Evolutionary conservation across 345 rosid genomes (phyloP), one percentile per base, ranked within the genome.

Genomic region (Eucalyptus curtisii): DNA sequence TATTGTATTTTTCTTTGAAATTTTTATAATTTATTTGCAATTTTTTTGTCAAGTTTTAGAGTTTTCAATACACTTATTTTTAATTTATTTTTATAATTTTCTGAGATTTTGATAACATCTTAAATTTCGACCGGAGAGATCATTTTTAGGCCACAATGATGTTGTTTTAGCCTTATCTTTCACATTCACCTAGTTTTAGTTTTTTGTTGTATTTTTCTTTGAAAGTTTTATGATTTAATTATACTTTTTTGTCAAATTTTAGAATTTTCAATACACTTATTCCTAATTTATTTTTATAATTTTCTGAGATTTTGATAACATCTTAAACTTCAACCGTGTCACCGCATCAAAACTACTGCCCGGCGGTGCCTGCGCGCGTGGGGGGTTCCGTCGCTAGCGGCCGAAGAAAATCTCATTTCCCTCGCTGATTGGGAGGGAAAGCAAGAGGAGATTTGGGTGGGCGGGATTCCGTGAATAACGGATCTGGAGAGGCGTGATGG

Each of bases 391-490:
- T 20, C 82, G 47, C 42, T 33, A 17, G 80, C 24, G 82, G 47
- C 47, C 82, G 47, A 76, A 76, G 16, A 37, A 37, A 20, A 20
- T 76, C 42, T 76, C 3, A 37, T 40, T 76, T 40, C 82, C 47
- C 27, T 20, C 82, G 47, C 15, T 76, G 47, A 76, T 76, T 76
- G 82, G 82, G 82, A 76, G 82, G 45, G 82, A 76, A 40, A 55
- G 40, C 57, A 1, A 5, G 25, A 1, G 42, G 61, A 55, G 61
- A 25, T 22, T 55, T 55, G 61, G 61, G 30, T 24, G 87, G 33
- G 47, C 27, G 40, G 20, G 49, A 80, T 88, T 86, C 92, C 94
- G 92, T 87, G 88, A 90, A 90, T 86, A 49, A 61, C 89, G 93
- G 92, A 76, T 89, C 91, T 91, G 89, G 53, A 76, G 2, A 13